Conservation (phyloP, 306 rosid species). For the Sechiopsis laciniata region DNA sequence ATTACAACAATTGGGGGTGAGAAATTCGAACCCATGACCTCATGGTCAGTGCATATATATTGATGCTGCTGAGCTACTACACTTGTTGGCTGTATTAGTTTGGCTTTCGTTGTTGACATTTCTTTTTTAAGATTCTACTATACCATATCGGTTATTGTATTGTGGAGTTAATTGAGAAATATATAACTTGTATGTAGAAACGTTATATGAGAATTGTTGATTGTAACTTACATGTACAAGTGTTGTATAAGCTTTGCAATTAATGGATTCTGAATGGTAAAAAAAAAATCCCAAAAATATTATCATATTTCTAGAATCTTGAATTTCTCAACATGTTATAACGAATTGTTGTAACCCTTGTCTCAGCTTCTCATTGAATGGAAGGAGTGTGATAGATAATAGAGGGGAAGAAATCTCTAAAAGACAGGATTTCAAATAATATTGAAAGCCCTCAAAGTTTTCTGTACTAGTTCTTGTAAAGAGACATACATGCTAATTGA, state of each 20-base stretch:
- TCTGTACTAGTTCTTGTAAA: neutral
- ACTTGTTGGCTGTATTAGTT: neutral
- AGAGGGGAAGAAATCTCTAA: neutral
- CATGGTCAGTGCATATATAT: too few relatives aligned
- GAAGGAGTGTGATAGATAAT: neutral
- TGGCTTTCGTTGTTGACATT: neutral
- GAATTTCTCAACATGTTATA: neutral
- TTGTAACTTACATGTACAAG: neutral
- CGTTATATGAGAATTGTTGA: neutral
- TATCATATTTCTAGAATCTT: neutral
- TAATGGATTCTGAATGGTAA: neutral
- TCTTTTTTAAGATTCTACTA: neutral
- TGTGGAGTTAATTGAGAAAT: neutral
- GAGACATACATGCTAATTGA: neutral
- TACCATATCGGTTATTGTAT: neutral
- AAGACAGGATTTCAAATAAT: neutral
- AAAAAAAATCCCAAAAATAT: neutral
- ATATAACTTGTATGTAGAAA: neutral
- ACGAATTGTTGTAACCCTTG: neutral
- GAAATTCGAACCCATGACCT: too few relatives aligned
- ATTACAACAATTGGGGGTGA: too few relatives aligned
- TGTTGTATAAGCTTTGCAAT: neutral
- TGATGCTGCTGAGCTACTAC: too few relatives aligned
- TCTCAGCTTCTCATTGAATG: neutral
- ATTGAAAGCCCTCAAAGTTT: neutral